phyloP scores from a whole-genome alignment of 2,329 filamentous ascomycete genomes.

The Sarocladiaceae sp. region DNA sequence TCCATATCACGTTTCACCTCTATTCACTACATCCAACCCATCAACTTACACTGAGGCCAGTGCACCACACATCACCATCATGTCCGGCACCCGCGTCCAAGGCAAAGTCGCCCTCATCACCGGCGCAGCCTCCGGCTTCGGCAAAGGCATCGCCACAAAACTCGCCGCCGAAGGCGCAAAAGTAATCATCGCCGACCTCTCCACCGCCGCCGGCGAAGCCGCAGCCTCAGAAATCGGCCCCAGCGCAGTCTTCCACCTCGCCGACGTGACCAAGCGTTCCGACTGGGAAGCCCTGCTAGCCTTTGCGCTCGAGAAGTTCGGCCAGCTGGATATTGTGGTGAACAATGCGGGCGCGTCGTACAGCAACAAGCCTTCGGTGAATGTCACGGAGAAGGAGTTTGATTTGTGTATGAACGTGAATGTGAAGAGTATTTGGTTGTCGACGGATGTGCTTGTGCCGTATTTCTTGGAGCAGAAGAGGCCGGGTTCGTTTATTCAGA shows the following conservation, averaged over 20 bases:
- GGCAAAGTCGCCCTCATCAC: slow-evolving; percentile 40
- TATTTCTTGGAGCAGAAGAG: slow-evolving; percentile 52
- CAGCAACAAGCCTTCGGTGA: slow-evolving; percentile 56
- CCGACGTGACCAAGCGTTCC: slow-evolving; percentile 7
- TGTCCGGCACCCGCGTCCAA: slow-evolving; percentile 27
- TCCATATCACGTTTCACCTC: no score
- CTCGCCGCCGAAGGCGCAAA: slow-evolving; percentile 57
- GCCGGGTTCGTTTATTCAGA: slow-evolving; percentile 59
- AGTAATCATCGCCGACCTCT: slow-evolving; percentile 60
- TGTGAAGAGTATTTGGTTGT: slow-evolving; percentile 62
- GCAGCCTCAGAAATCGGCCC: slow-evolving; percentile 42
- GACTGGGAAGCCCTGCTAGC: slow-evolving; percentile 32
- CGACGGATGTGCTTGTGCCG: slow-evolving; percentile 54
- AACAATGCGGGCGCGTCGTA: slow-evolving; percentile 61
- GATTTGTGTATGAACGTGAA: slow-evolving; percentile 65
- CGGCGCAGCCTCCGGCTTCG: slow-evolving; percentile 60
- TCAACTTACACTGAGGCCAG: no score
- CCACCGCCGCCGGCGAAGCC: slow-evolving; percentile 43
- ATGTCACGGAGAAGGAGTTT: slow-evolving; percentile 63
- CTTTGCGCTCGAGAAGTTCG: slow-evolving; percentile 39
- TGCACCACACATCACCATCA: no score
- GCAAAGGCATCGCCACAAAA: slow-evolving; percentile 55
- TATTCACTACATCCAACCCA: no score
- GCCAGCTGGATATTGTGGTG: slow-evolving; percentile 52
- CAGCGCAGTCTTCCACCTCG: slow-evolving; percentile 18